Percentiles rank a stretch among this genome's conserved stretches.
Conservation (phyloP, 768 basidiomycete species). For the Russula sp. region DNA sequence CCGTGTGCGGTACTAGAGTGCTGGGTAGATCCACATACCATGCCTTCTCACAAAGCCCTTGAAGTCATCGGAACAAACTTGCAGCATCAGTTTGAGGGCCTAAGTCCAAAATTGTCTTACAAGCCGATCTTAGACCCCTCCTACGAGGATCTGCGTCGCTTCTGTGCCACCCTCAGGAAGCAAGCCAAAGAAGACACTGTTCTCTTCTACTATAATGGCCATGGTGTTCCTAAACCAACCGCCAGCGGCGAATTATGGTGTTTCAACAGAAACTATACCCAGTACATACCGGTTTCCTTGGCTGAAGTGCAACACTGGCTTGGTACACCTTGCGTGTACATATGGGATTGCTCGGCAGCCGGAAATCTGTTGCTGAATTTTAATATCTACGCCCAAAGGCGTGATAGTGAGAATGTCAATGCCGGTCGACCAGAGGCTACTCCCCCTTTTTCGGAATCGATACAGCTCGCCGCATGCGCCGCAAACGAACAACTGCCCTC, state of each 20-base stretch:
- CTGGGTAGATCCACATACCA: slow-evolving; percentile 93
- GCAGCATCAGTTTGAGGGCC: slow-evolving; percentile 91
- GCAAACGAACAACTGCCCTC: slow-evolving; percentile 90
- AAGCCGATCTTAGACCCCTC: slow-evolving; percentile 95
- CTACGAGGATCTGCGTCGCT: slow-evolving; percentile 85
- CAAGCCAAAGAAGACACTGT: slow-evolving; percentile 91
- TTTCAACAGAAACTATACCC: slow-evolving; percentile 94
- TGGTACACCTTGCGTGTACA: slow-evolving; percentile 91
- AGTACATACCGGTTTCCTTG: slow-evolving; percentile 95
- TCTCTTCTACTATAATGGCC: slow-evolving; percentile 97
- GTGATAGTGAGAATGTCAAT: slow-evolving; percentile 58
- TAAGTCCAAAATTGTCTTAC: slow-evolving; percentile 90
- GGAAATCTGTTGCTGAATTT: slow-evolving; percentile 91
- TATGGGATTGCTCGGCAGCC: slow-evolving; percentile 99
- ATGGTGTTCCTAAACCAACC: slow-evolving; percentile 96
- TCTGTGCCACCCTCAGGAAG: slow-evolving; percentile 77
- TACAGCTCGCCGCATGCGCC: slow-evolving; percentile 93
- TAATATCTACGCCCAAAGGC: slow-evolving; percentile 67
- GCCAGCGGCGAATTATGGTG: slow-evolving; percentile 97
- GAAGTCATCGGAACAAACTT: slow-evolving; percentile 91
- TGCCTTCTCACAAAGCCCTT: slow-evolving; percentile 89
- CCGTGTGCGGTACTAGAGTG: slow-evolving; percentile 94
- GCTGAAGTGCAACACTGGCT: slow-evolving; percentile 92
- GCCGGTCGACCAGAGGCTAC: slow-evolving; percentile 53
- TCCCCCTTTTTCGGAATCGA: slow-evolving; percentile 75